Evolutionary conservation across 2,329 filamentous ascomycete species (phyloP).

Genomic region (Erysiphe neolycopersici): DNA sequence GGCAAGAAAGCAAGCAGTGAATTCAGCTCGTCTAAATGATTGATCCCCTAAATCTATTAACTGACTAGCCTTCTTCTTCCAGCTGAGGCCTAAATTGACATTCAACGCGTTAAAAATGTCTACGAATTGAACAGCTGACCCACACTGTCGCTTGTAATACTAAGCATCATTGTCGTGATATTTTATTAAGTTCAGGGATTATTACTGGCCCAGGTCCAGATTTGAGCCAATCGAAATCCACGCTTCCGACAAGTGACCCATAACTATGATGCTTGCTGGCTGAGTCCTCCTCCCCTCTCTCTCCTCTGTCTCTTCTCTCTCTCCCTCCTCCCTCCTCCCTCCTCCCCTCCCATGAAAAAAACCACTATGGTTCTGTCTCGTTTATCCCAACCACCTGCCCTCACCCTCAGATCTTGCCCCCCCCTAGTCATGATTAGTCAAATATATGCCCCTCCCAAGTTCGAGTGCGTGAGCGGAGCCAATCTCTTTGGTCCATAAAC

Average conservation of each 20-base stretch:
- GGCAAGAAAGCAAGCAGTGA: too few relatives aligned
- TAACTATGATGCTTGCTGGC: too few relatives aligned
- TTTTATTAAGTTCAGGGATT: too few relatives aligned
- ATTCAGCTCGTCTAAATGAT: not conserved
- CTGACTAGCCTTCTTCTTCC: not conserved
- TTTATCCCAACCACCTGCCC: conserved; percentile 6
- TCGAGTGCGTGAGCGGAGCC: conserved; percentile 14
- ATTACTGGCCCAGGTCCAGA: too few relatives aligned
- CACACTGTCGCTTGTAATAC: not conserved
- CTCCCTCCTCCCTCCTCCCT: not conserved
- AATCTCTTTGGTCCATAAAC: conserved; percentile 12
- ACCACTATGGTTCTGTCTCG: conserved; percentile 1
- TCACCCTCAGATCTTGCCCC: conserved; percentile 3
- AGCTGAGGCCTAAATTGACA: not conserved
- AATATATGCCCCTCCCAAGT: conserved; percentile 11
- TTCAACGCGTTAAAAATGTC: not conserved
- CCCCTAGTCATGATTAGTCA: conserved; percentile 4
- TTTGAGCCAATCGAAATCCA: too few relatives aligned
- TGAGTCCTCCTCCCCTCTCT: too few relatives aligned
- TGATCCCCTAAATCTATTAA: not conserved
- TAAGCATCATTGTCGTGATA: not conserved
- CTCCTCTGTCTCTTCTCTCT: too few relatives aligned
- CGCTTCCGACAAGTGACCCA: too few relatives aligned
- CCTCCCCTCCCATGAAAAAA: not conserved
- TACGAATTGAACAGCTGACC: not conserved